A percentile compares a stretch with the other conserved stretches of the same genome.
Conservation (phyloP, 305 asterid genomes). For the Withania somnifera region DNA sequence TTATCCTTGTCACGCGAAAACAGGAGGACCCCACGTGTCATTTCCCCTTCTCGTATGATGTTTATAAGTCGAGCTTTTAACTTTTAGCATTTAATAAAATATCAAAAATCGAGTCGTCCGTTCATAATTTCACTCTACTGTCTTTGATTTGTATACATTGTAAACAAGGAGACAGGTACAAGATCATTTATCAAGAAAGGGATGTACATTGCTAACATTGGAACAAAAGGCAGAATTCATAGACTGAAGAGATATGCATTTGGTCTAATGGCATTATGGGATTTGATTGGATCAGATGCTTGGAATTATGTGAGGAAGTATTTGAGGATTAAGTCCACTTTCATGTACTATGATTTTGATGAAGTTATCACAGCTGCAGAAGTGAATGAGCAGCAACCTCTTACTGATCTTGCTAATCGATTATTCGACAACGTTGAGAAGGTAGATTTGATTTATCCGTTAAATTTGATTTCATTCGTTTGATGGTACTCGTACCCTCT, state of each 20-base stretch:
- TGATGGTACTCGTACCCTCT: background rate
- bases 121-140: background rate
- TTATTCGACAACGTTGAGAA: conserved; percentile 60
- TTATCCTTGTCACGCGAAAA: background rate
- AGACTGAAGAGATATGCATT: conserved; percentile 62
- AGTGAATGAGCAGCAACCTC: conserved; percentile 36
- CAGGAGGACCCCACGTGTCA: background rate
- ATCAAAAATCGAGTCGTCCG: background rate
- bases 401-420: conserved; percentile 58
- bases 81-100: background rate
- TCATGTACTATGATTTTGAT: conserved; percentile 71
- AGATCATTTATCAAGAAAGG: conserved; percentile 60
- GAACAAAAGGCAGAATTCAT: conserved; percentile 51
- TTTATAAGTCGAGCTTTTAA: background rate
- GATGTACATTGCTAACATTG: conserved; percentile 54
- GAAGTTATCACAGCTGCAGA: conserved; percentile 56
- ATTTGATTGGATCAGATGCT: conserved; percentile 58
- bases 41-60: background rate
- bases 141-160: conserved; percentile 29
- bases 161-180: conserved; percentile 62
- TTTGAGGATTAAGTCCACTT: conserved; percentile 49
- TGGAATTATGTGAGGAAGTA: conserved; percentile 61
- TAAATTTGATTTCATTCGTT: background rate
- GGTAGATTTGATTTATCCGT: conserved; percentile 18
- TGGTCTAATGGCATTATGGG: conserved; percentile 69